Percentiles rank a stretch among this genome's conserved stretches.
Evolutionary conservation across 306 rosid genomes (phyloP).

Genomic region (Parietaria judaica): DNA sequence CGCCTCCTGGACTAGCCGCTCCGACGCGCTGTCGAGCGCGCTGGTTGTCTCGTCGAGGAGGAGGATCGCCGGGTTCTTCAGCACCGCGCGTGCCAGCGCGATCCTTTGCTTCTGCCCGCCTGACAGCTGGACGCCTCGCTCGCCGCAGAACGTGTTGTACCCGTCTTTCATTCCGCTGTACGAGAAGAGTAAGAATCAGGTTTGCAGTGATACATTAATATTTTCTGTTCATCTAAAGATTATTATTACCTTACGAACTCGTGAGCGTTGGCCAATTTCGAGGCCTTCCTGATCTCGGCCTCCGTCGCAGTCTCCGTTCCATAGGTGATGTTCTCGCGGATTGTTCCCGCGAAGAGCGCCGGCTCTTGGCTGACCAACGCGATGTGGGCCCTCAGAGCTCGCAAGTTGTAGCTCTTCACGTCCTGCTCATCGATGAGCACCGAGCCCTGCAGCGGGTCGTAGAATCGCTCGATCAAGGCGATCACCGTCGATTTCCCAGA

Average conservation of each 20-base stretch:
- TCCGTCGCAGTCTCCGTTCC: slow-evolving; percentile 64
- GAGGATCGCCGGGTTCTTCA: slow-evolving; percentile 74
- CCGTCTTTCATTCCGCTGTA: slow-evolving; percentile 79
- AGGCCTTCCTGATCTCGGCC: slow-evolving; percentile 76
- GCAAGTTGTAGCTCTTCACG: slow-evolving; percentile 53
- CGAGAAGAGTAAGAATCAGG: not conserved
- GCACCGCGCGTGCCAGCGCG: slow-evolving; percentile 73
- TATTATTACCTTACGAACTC: slow-evolving; percentile 67
- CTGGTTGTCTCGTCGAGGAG: slow-evolving; percentile 86
- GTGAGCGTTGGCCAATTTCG: slow-evolving; percentile 80
- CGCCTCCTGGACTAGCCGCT: slow-evolving; percentile 60
- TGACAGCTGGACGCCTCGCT: slow-evolving; percentile 81
- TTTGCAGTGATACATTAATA: too few relatives aligned
- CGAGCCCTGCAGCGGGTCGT: slow-evolving; percentile 62
- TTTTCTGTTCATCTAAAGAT: not conserved
- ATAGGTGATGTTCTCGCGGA: slow-evolving; percentile 64
- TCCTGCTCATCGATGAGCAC: slow-evolving; percentile 75
- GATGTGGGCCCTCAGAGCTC: slow-evolving; percentile 65
- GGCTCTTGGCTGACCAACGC: slow-evolving; percentile 86
- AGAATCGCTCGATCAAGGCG: slow-evolving; percentile 79
- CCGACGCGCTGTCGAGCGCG: slow-evolving; percentile 88
- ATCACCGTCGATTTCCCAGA: slow-evolving; percentile 87
- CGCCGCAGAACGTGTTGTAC: slow-evolving; percentile 71
- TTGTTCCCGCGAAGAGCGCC: slow-evolving; percentile 65
- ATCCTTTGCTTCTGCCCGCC: slow-evolving; percentile 93